These are phyloP conservation scores for Begonia peltatifolia DNA, from an alignment of 306 rosid species.

Conservation along the genomic window DNA sequence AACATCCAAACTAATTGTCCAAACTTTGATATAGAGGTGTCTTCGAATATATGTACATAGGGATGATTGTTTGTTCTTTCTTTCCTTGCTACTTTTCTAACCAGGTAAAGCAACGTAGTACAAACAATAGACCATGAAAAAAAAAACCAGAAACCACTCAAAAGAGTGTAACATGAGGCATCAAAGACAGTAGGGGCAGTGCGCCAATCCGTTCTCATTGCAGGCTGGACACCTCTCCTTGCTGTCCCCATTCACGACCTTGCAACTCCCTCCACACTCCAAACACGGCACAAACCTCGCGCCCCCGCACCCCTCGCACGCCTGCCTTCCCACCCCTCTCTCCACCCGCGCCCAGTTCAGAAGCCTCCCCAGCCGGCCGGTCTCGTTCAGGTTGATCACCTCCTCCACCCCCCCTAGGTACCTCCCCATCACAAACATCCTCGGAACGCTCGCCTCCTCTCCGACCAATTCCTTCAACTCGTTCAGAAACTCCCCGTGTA, in stretches of 20 bases:
- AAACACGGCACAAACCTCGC: constrained; percentile 73
- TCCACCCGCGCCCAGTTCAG: constrained; percentile 39
- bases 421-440: constrained; percentile 76
- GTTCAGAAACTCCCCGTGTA: constrained; percentile 47
- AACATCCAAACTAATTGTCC: too few relatives aligned
- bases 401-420: constrained; percentile 60
- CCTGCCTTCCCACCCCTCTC: constrained; percentile 49
- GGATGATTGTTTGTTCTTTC: too few relatives aligned
- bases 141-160: too few relatives aligned
- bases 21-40: too few relatives aligned
- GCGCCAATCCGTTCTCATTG: constrained; percentile 70
- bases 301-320: constrained; percentile 74
- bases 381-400: constrained; percentile 47
- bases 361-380: constrained; percentile 45
- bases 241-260: constrained; percentile 19
- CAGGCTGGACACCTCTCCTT: constrained; percentile 48
- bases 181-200: constrained; percentile 46
- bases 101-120: too few relatives aligned
- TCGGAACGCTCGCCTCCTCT: constrained; percentile 33
- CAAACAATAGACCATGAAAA: too few relatives aligned
- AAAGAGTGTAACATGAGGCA: neutral
- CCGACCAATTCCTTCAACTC: constrained; percentile 47
- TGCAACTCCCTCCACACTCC: constrained; percentile 73
- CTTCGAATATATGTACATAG: too few relatives aligned
- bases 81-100: too few relatives aligned